Base-by-base conservation (phyloP, 2,329 filamentous ascomycete genomes). In the Cordyceps cateniannulata region DNA sequence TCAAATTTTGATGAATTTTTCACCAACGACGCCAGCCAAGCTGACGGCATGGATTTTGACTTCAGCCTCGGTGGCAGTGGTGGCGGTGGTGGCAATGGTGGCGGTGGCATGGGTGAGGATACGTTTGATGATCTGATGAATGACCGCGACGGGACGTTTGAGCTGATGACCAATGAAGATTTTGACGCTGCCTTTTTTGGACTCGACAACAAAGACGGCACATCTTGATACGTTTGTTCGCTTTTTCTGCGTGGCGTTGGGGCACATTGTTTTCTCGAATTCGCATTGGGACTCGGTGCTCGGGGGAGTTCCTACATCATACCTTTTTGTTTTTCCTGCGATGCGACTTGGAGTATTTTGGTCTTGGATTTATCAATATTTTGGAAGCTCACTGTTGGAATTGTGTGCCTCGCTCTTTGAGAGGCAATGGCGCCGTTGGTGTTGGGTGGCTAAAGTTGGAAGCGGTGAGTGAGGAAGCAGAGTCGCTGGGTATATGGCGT, bases 61-160 rank as follows among this genome's bases (percentile, higher is more conserved):
- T 68, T 77, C 18, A 75, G 72, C 20, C 68, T 67, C 3, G 66
- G 69, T 1, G 70, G 69, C 10, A 50, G 35, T 25, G 57, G 48
- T 38, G 72, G 70, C 16, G 72, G 49, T 20, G 22, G 49, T 20
- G 22, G 47, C 32, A 24, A 47, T n/a, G 72, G 56, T 7, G 47
- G 56, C 8, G 59, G 60, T 16, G 72, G 70, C 38, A 64, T 70
- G 54, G 68, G 66, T 22, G 72, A 73, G 22, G 68, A 73, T 44
- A 78, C 77, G 29, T 84, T 84, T 63, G 77, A 83, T 62, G 78
- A 82, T 62, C 70, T 83, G 62, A 83, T 77, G 67, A 71, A 71
- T 53, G 71, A 70, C 63, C 79, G 77, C 22, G 72, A 73, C 56
- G 73, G 72, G 62, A 74, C 67, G 8, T 77, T 76, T 62, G 75